Evolutionary conservation across 371 early-diverging fungal genomes (phyloP).

Genomic region (Phascolomyces articulosus): DNA sequence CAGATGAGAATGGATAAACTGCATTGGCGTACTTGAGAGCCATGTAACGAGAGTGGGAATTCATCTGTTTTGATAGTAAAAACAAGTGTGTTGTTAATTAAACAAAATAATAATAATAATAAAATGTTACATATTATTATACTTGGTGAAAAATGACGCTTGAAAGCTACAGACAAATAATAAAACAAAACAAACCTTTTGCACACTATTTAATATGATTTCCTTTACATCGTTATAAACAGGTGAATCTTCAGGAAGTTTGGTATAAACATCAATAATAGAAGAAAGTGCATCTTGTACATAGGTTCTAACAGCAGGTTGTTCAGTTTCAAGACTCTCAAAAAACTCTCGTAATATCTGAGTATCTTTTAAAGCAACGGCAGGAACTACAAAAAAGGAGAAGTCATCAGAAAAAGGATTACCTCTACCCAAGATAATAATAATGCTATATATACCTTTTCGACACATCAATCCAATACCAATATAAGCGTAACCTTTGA

Average conservation of each 20-base stretch:
- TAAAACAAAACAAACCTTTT: constrained; percentile 53
- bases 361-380: constrained; percentile 62
- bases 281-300: constrained; percentile 83
- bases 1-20: constrained; percentile 75
- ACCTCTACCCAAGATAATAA: too few relatives aligned
- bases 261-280: constrained; percentile 75
- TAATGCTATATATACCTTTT: constrained; percentile 53
- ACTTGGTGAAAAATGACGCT: too few relatives aligned
- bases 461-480: constrained; percentile 78
- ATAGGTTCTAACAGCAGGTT: constrained; percentile 69
- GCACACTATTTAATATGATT: constrained; percentile 58
- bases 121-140: too few relatives aligned
- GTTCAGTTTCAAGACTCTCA: constrained; percentile 65
- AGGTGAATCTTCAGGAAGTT: constrained; percentile 33
- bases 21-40: constrained; percentile 78
- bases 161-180: background rate
- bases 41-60: constrained; percentile 45
- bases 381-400: constrained; percentile 54
- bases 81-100: too few relatives aligned
- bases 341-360: constrained; percentile 70
- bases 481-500: constrained; percentile 87
- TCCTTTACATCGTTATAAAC: constrained; percentile 54
- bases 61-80: too few relatives aligned
- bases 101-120: too few relatives aligned
- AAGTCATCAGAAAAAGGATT: background rate